phyloP scores from a whole-genome alignment of 495 filamentous ascomycete species.

The Stereocaulon alpinum region DNA sequence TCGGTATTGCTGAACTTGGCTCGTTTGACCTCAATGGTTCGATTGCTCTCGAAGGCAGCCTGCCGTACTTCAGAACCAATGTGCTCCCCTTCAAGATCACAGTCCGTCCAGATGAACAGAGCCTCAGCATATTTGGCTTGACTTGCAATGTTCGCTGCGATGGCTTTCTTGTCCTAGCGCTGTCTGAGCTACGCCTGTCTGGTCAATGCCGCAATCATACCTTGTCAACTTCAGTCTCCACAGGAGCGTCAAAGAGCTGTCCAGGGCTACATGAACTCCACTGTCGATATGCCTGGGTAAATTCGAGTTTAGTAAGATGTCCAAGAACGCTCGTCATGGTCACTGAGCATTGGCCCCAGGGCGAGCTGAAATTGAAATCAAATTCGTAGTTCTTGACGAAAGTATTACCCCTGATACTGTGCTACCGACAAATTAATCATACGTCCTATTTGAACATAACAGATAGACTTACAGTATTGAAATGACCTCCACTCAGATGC shows the following conservation, averaged over 20 bases:
- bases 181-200: not conserved
- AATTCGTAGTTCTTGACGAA: conserved; percentile 95
- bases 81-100: conserved; percentile 93
- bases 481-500: conserved; percentile 69
- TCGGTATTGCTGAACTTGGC: conserved; percentile 95
- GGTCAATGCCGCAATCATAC: conserved; percentile 32
- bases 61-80: conserved; percentile 89
- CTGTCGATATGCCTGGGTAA: conserved; percentile 53
- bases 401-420: conserved; percentile 48
- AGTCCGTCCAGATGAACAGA: conserved; percentile 97
- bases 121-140: conserved; percentile 59
- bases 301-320: conserved; percentile 68
- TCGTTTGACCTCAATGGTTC: conserved; percentile 64
- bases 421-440: conserved; percentile 34
- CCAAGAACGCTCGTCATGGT: conserved; percentile 89
- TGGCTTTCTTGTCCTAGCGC: conserved; percentile 59
- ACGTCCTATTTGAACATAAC: not conserved
- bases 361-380: conserved; percentile 67
- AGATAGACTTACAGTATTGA: conserved; percentile 51
- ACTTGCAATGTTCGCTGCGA: conserved; percentile 73
- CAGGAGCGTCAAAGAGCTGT: conserved; percentile 71
- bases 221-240: conserved; percentile 52
- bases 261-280: conserved; percentile 76
- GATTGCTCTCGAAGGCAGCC: conserved; percentile 64
- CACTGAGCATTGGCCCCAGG: conserved; percentile 74